Percentiles rank a stretch among this genome's conserved stretches.
Evolutionary conservation across 352 stramenopile species (phyloP).

Genomic region (Globisporangium parvum): DNA sequence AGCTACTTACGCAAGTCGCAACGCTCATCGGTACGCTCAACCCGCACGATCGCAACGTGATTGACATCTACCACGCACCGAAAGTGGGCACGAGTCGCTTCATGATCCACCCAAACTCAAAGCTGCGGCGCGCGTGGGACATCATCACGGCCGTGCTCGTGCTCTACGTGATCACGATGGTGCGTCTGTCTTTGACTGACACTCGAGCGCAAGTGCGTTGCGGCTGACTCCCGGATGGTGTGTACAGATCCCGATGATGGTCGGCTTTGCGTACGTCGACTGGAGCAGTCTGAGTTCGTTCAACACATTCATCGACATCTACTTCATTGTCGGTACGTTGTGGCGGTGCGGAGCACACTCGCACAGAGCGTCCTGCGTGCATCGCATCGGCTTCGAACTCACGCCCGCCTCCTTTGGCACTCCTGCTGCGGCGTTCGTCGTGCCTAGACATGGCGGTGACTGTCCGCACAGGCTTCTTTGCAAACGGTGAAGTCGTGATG

Average conservation of each 20-base stretch:
- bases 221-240: neutral
- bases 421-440: neutral
- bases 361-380: neutral
- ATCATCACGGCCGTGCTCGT: constrained; percentile 60
- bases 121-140: constrained; percentile 66
- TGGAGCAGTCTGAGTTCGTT: constrained; percentile 39
- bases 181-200: constrained; percentile 7
- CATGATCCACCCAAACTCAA: constrained; percentile 82
- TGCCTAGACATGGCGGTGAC: constrained; percentile 72
- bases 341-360: neutral
- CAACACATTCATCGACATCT: constrained; percentile 73
- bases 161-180: constrained; percentile 71
- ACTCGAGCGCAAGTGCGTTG: neutral
- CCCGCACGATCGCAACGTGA: constrained; percentile 29
- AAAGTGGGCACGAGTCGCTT: constrained; percentile 45
- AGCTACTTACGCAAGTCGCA: constrained; percentile 20
- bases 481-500: constrained; percentile 80
- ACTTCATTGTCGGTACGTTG: constrained; percentile 53
- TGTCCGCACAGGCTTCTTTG: constrained; percentile 65
- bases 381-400: too few species aligned
- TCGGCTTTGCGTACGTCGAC: constrained; percentile 67
- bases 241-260: constrained; percentile 35
- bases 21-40: constrained; percentile 24
- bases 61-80: constrained; percentile 78
- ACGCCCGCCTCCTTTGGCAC: neutral